These are phyloP conservation scores for Peltaster fructicola DNA, from an alignment of 2,329 filamentous ascomycete genomes.

Conservation along the genomic window DNA sequence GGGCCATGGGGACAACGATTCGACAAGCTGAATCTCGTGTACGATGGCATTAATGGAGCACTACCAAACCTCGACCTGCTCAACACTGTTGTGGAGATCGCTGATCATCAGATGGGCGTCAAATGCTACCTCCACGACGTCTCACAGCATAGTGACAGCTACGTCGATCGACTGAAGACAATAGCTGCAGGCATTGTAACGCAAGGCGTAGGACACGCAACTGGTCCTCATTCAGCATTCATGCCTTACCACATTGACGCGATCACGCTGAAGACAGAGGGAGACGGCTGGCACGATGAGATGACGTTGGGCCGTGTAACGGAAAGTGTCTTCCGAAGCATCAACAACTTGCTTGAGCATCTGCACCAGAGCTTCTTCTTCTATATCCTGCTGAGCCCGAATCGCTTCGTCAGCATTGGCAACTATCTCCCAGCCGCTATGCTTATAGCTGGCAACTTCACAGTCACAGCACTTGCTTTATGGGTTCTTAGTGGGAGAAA, in stretches of 20 bases:
- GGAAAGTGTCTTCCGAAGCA: conserved; percentile 76
- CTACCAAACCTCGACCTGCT: conserved; percentile 89
- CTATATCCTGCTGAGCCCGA: conserved; percentile 79
- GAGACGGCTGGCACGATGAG: conserved; percentile 90
- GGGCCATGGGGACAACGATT: conserved; percentile 57
- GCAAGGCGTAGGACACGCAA: conserved; percentile 75
- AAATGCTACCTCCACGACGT: conserved; percentile 70
- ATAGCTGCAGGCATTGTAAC: conserved; percentile 87
- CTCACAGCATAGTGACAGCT: conserved; percentile 58
- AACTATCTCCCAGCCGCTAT: conserved; percentile 97
- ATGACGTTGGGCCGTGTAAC: conserved; percentile 84
- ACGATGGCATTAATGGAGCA: conserved; percentile 91
- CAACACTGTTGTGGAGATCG: conserved; percentile 81
- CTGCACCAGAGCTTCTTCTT: conserved; percentile 99
- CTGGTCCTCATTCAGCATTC: conserved; percentile 84
- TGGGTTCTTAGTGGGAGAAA: conserved; percentile 67
- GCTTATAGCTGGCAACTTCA: conserved; percentile 86
- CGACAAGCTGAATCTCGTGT: conserved; percentile 75
- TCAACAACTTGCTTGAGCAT: conserved; percentile 94
- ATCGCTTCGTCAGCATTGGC: conserved; percentile 92
- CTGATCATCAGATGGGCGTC: conserved; percentile 82
- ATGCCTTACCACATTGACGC: conserved; percentile 97
- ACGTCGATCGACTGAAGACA: conserved; percentile 64
- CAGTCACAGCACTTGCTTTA: conserved; percentile 82
- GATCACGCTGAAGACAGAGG: conserved; percentile 77